Evolutionary conservation across 352 stramenopile species (phyloP).

Genomic region (Hyaloperonospora brassicae): DNA sequence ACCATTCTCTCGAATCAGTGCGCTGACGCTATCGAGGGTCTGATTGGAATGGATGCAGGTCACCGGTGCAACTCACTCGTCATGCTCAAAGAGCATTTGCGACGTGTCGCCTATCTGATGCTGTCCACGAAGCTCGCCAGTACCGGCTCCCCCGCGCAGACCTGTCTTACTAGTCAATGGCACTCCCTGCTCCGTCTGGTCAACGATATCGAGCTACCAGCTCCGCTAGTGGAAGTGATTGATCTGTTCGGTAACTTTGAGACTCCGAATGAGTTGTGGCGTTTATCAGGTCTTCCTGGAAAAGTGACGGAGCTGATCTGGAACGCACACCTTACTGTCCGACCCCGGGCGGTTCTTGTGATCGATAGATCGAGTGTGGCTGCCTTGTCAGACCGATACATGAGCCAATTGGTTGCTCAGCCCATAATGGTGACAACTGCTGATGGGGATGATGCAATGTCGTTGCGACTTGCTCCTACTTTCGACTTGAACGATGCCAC

Average conservation of each 20-base stretch:
- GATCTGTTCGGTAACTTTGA: background rate
- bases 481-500: too few species aligned
- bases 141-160: background rate
- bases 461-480: too few species aligned
- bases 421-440: too few species aligned
- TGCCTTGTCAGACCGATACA: too few species aligned
- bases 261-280: background rate
- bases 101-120: background rate
- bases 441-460: too few species aligned
- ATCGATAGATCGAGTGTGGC: too few species aligned
- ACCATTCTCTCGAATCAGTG: background rate
- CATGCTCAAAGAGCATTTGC: background rate
- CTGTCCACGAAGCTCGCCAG: background rate
- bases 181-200: background rate
- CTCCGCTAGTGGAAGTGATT: too few species aligned
- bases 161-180: background rate
- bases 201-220: too few species aligned
- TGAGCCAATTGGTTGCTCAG: too few species aligned
- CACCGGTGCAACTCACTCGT: background rate
- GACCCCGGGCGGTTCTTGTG: too few species aligned
- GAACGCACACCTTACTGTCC: background rate
- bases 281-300: background rate
- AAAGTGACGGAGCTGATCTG: background rate
- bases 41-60: background rate
- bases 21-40: background rate